A percentile compares a stretch with the other conserved stretches of the same genome.
These are phyloP conservation scores for Middelhovenomyces tepae DNA, from an alignment of 805 yeast genomes.

Conservation along the genomic window DNA sequence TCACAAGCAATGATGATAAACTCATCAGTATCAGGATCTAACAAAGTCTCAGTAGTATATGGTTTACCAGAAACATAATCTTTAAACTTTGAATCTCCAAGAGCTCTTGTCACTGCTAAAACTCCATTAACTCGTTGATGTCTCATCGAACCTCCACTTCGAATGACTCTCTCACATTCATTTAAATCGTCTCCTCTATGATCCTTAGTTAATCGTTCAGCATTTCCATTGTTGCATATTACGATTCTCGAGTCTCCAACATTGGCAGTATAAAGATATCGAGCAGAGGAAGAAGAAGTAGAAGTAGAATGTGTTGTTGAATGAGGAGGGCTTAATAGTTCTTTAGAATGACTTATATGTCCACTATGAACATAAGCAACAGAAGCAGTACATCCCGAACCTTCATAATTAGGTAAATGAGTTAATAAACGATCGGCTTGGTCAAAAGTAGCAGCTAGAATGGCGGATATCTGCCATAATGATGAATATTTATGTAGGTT, in stretches of 20 bases:
- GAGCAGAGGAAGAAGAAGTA: slow-evolving; percentile 29
- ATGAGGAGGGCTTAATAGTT: background rate
- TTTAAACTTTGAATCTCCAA: slow-evolving; percentile 75
- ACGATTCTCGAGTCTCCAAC: slow-evolving; percentile 3
- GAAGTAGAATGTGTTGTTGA: background rate
- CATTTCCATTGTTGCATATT: background rate
- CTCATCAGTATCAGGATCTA: slow-evolving; percentile 41
- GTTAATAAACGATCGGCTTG: slow-evolving; percentile 1
- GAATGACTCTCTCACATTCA: slow-evolving; percentile 7
- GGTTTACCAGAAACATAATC: slow-evolving; percentile 68
- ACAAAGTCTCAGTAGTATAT: slow-evolving; percentile 53
- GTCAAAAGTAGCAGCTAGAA: slow-evolving; percentile 1
- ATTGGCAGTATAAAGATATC: slow-evolving; percentile 3
- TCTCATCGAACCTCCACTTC: slow-evolving; percentile 6
- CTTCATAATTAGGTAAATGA: background rate
- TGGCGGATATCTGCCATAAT: slow-evolving; percentile 2
- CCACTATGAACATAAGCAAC: slow-evolving; percentile 1
- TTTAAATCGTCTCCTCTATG: slow-evolving; percentile 4
- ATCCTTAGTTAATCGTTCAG: slow-evolving; percentile 4
- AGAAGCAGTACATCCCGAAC: slow-evolving; percentile 1
- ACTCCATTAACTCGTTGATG: slow-evolving; percentile 56
- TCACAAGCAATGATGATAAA: slow-evolving; percentile 78
- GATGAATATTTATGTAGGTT: background rate
- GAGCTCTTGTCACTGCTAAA: slow-evolving; percentile 71
- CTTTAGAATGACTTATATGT: background rate